Evolutionary conservation across 1,284 basidiomycete species (phyloP).

Genomic region (Ustilago hordei): DNA sequence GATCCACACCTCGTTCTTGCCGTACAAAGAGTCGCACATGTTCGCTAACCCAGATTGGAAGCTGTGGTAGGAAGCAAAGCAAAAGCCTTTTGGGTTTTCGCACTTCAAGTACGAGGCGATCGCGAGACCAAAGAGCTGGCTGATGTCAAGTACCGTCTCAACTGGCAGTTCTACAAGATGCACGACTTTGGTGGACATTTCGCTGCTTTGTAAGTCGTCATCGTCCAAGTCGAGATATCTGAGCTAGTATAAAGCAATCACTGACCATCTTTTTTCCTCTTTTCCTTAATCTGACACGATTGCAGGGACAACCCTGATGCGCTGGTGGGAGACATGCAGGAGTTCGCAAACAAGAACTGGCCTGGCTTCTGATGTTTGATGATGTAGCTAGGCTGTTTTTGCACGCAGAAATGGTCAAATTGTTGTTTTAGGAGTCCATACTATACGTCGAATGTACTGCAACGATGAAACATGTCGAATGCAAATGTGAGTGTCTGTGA

Average conservation of each 20-base stretch:
- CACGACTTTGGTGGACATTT: conserved; percentile 62
- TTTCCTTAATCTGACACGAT: neutral
- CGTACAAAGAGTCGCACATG: conserved; percentile 46
- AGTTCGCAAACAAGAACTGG: conserved; percentile 50
- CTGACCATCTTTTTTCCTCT: neutral
- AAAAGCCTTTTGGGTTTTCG: conserved; percentile 50
- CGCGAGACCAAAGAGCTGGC: conserved; percentile 44
- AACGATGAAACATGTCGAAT: neutral
- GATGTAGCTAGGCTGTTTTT: neutral
- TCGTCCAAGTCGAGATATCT: neutral
- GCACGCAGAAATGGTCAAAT: neutral
- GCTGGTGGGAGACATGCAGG: conserved; percentile 46
- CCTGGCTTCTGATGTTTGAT: conserved; percentile 23
- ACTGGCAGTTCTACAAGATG: conserved; percentile 45
- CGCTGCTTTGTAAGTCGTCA: conserved; percentile 55
- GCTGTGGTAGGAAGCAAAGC: conserved; percentile 18
- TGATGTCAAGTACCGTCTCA: conserved; percentile 31
- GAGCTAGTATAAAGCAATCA: neutral
- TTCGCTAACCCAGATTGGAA: conserved; percentile 36
- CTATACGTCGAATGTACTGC: neutral
- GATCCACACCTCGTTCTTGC: conserved; percentile 52
- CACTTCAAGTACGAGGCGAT: conserved; percentile 51
- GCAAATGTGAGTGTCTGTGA: neutral
- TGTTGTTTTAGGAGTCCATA: neutral
- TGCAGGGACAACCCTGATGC: conserved; percentile 49